Evolutionary conservation across 2,329 filamentous ascomycete species (phyloP), one percentile per base, ranked within the genome.

Genomic region (Fusarium tjaetaba): DNA sequence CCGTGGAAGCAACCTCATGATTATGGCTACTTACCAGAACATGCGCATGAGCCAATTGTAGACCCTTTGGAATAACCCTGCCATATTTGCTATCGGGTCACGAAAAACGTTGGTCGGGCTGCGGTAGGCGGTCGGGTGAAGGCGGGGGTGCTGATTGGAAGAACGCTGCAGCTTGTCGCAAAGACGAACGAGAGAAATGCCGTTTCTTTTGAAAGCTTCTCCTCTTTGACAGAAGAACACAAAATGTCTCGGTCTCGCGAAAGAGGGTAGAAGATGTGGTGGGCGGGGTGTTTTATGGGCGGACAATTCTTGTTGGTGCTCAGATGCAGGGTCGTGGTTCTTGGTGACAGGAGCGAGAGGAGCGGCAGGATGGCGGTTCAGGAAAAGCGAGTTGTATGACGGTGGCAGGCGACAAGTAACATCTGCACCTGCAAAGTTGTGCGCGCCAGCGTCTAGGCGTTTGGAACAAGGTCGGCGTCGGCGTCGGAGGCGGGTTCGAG

Each of bases 31-130:
- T 87, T 80, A 98, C 96, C 96, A 99, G 86, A 99, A 98, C 80
- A 96, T 93, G 87, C 96, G 92, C 86, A 99, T 87, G 83, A 98
- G 88, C 96, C 96, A 98, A 90, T 98, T 96, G 88, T 98, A 98
- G 84, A 99, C 92, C 85, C 92, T 93, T 81, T 93, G 93, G 85
- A 99, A 97, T 82, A 99, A 86, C 78, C 94, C 93, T 79, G 94
- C 93, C 95, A 98, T 98, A 49, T 84, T 79, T 68, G 68, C 69
- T 74, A 63, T 76, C 70, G 64, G 65, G 62, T 49, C 60, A 67
- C 76, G 61, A 62, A 74, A 60, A 43, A 67, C 59, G 68, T 67
- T 74, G 61, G 42, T 77, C 72, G 71, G 64, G 71, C 68, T 70
- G 71, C 57, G 65, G 72, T 61, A 74, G 72, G 70, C 64, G 65